Base-by-base conservation (phyloP, 345 rosid species). In the Populus davidiana region DNA sequence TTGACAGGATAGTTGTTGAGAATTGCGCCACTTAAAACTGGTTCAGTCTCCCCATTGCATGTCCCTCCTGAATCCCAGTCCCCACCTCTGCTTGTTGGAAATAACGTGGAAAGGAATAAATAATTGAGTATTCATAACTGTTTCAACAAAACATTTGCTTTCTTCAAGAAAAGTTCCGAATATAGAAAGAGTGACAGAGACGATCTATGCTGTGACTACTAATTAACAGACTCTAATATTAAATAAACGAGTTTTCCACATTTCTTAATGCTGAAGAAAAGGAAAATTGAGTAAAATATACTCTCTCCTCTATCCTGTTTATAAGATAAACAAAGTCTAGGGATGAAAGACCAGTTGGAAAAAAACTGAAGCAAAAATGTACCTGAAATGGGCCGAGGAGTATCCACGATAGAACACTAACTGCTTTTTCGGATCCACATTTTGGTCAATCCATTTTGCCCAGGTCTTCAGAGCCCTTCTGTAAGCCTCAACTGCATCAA, bases 41-140 rank as follows among this genome's bases (percentile, higher is more conserved):
- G 99, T 69, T 86, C 86, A 8, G 82, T 86, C 83, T 93, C 99
- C 78, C 96, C 96, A 5, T 83, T 85, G 84, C 98, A 95, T 7
- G 97, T 77, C 65, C 99, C 99, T 43, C 99, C 99, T 0, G 97
- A 93, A 85, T 95, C 91, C 99, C 99, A 93, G 67, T 92, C 98
- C 70, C 99, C 99, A 33, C 98, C 99, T 69, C 98, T 93, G 81
- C 86, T 81, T 63, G 47, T 61, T 43, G 27, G 25, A 77, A 70
- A n/a, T 2, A 77, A 23, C 31, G n/a, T 20, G 17, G 36, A 47
- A 39, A 25, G 20, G 5, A 63, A 41, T 29, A 64, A 29, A 44
- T 17, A 62, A 39, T 23, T 43, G 35, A 71, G n/a, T 5, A 71
- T 23, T 3, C 20, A 10, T 59, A 29, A 27, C 41, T 38, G 4